Evolutionary conservation across 2,329 filamentous ascomycete species (phyloP), one percentile per base, ranked within the genome.

Genomic region (Pyrenophora teres): DNA sequence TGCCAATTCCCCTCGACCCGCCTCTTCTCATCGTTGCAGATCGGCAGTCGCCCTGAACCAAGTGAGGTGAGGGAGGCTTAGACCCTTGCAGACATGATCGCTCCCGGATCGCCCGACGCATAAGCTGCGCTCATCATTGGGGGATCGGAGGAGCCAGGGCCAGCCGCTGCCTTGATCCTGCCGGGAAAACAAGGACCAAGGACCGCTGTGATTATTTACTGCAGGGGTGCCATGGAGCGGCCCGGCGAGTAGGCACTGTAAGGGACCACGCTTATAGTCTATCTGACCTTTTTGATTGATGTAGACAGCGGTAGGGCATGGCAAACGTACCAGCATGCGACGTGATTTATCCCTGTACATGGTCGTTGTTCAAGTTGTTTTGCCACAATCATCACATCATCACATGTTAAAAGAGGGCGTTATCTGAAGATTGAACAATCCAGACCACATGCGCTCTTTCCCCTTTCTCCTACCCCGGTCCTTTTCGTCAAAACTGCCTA

Each of bases 81-180:
- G 36, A 47, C 40, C 43, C 52, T 36, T 52, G 52, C 13, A 32
- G 30, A 15, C 37, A 48, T 48, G 32, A 19, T 36, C 33, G 27
- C 40, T 43, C 42, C 16, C 27, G 50, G 50, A 52, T 48, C 30
- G 18, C 15, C 46, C 50, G 57, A 30, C 41, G 54, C 45, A 6
- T 56, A 40, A 25, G 55, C 19, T 18, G 63, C 59, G 37, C 44
- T 23, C 43, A 52, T 47, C 44, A 46, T 46, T 52, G 44, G 38
- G 32, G 27, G 38, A 48, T 47, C 32, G 32, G 44, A n/a, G n/a
- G n/a, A n/a, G n/a, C n/a, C n/a, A n/a, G n/a, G n/a, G n/a, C n/a
- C n/a, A n/a, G n/a, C n/a, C n/a, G n/a, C n/a, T n/a, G 40, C 45
- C 31, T 23, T 21, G 37, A 25, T 30, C 40, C 16, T 48, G 36